These are phyloP conservation scores for Handroanthus guayacan DNA, from an alignment of 257 asterid genomes.

Conservation along the genomic window DNA sequence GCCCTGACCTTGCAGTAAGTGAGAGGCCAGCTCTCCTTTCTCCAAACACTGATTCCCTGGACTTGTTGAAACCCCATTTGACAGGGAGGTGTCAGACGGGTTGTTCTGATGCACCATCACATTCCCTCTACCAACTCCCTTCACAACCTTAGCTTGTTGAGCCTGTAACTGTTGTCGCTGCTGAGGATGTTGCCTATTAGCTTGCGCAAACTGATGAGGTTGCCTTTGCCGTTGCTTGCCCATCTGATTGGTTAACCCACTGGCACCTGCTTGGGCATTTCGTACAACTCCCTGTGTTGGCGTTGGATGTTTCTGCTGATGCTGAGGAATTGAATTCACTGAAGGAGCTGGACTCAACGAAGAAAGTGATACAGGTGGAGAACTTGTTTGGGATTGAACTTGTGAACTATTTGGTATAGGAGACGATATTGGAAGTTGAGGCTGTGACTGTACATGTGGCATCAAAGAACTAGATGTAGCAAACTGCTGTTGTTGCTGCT, in stretches of 20 bases:
- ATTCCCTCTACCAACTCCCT: slow-evolving; percentile 78
- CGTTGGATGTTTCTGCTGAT: slow-evolving; percentile 71
- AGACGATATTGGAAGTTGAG: slow-evolving; percentile 71
- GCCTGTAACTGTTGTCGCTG: slow-evolving; percentile 68
- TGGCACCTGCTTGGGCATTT: slow-evolving; percentile 57
- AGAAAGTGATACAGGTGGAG: slow-evolving; percentile 60
- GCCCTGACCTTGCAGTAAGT: slow-evolving; percentile 58
- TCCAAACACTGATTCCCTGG: slow-evolving; percentile 51
- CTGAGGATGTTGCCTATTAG: slow-evolving; percentile 61
- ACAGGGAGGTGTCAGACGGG: slow-evolving; percentile 51
- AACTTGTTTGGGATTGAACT: slow-evolving; percentile 56
- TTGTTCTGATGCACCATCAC: slow-evolving; percentile 60
- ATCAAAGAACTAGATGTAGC: slow-evolving; percentile 64
- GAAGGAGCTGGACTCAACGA: slow-evolving; percentile 60
- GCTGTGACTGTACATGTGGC: slow-evolving; percentile 67
- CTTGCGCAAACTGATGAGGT: slow-evolving; percentile 48
- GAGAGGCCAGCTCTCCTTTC: slow-evolving; percentile 56
- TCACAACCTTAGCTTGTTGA: slow-evolving; percentile 70
- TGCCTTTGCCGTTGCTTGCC: slow-evolving; percentile 51
- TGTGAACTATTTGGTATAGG: slow-evolving; percentile 65
- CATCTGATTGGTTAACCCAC: slow-evolving; percentile 59
- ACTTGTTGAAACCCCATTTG: slow-evolving; percentile 64
- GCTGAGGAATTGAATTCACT: slow-evolving; percentile 58
- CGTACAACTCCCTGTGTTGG: slow-evolving; percentile 65
- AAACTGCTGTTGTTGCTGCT: slow-evolving; percentile 55